phyloP scores from a whole-genome alignment of 768 basidiomycete species.

The Phaffia tasmanica region DNA sequence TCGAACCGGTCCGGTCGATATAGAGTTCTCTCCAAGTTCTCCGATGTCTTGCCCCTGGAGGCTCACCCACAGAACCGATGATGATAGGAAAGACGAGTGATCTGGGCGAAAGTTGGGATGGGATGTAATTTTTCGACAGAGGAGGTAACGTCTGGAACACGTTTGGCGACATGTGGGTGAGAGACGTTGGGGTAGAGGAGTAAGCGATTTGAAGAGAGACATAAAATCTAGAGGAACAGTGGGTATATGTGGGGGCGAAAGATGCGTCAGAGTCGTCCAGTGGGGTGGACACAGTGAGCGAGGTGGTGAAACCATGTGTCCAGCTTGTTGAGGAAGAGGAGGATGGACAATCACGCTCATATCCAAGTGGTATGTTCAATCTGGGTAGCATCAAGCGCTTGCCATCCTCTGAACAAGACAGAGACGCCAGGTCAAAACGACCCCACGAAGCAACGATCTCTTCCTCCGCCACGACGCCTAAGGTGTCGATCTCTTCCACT shows the following conservation, averaged over 20 bases:
- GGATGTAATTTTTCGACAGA: neutral
- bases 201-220: conserved; percentile 21
- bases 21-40: conserved; percentile 25
- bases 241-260: neutral
- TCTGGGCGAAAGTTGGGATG: conserved; percentile 1
- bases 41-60: conserved; percentile 21
- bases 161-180: neutral
- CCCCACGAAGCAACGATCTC: conserved; percentile 19
- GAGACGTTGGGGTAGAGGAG: conserved; percentile 4
- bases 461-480: conserved; percentile 21
- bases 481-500: conserved; percentile 7
- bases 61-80: conserved; percentile 24
- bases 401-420: neutral
- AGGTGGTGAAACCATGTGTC: conserved; percentile 23
- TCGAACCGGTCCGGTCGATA: conserved; percentile 13
- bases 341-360: conserved; percentile 1
- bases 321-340: neutral
- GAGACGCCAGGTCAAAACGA: conserved; percentile 17
- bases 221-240: conserved; percentile 24
- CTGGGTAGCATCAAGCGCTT: conserved; percentile 11
- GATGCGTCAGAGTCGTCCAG: neutral
- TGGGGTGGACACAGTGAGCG: conserved; percentile 23
- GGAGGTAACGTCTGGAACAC: neutral
- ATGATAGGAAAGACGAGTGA: conserved; percentile 22
- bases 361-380: conserved; percentile 21